Percentiles rank a stretch among this genome's conserved stretches.
Evolutionary conservation across 2,329 filamentous ascomycete genomes (phyloP).

Genomic region (Colletotrichum viniferum): DNA sequence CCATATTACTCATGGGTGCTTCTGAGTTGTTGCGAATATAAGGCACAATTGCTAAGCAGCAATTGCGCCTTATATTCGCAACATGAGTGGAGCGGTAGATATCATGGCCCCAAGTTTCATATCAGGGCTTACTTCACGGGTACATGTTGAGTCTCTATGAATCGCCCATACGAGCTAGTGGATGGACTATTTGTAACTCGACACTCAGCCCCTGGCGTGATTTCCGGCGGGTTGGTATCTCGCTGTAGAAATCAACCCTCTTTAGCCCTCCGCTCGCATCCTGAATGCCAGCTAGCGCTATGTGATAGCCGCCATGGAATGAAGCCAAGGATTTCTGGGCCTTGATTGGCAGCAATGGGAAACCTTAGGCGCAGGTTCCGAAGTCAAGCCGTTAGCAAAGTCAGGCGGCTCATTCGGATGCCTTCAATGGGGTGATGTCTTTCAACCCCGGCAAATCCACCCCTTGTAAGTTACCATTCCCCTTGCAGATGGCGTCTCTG

Average conservation of each 20-base stretch:
- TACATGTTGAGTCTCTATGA: not conserved
- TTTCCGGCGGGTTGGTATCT: not conserved
- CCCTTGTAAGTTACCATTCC: not conserved
- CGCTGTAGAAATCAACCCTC: not conserved
- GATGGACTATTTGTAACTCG: not conserved
- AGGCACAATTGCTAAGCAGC: no score
- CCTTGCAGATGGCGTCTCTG: not conserved
- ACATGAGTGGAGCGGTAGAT: not conserved
- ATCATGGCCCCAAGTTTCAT: not conserved
- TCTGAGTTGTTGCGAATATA: no score
- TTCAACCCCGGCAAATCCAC: not conserved
- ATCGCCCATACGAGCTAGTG: not conserved
- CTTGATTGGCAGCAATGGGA: not conserved
- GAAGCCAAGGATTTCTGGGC: not conserved
- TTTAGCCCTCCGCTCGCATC: not conserved
- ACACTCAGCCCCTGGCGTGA: not conserved
- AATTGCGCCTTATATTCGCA: no score
- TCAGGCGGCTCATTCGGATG: not conserved
- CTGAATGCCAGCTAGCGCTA: not conserved
- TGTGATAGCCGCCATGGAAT: not conserved
- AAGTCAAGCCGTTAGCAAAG: not conserved
- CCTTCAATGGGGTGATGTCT: not conserved
- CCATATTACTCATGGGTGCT: not conserved
- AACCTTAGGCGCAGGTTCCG: not conserved
- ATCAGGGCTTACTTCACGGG: not conserved